Evolutionary conservation across 1,284 basidiomycete genomes (phyloP), one percentile per base, ranked within the genome.

Genomic region (Inonotus obliquus): DNA sequence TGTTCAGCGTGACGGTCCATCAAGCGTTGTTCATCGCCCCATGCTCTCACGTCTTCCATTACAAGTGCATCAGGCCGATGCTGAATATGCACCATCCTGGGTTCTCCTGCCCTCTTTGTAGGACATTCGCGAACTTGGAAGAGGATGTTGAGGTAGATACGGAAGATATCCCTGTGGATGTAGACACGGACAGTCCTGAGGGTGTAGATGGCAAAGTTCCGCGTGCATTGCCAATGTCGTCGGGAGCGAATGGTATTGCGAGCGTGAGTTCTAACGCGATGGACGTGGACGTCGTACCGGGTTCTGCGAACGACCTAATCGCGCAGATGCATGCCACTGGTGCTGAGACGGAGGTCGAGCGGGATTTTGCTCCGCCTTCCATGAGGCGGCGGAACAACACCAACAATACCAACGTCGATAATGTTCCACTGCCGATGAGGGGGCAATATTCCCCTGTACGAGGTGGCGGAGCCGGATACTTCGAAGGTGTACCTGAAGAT

Each of bases 11-110:
- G 4, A 92, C 92, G 0, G 96, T 98, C 68, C 93, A 91, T 65
- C 96, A 99, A 75, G 92, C 95, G 0, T 83, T 99, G 27, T 99
- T 99, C 78, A 96, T 99, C 71, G 95, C 96, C 35, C 94, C 94
- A 0, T 96, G 94, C 74, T 96, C 94, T 5, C 96, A 98, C 75
- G 89, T 96, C 0, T 98, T 97, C 79, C 96, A 98, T 76, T 98
- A 92, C 84, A 98, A 98, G 75, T 99, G 97, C 75, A 96, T 99
- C 67, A 86, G 94, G 0, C 96, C 95, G 0, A 79, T 98, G 17
- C 81, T 99, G 48, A 83, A 91, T 67, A 75, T 83, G 39, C 95
- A 98, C 74, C 87, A 96, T 69, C 94, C 96, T 0, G 92, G 93
- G 2, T 99, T 99, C 76, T 92, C 88, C 6, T 99, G 96, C 69